Base-by-base conservation (phyloP, 208 protist genomes). In the Acanthamoeba lenticulata region DNA sequence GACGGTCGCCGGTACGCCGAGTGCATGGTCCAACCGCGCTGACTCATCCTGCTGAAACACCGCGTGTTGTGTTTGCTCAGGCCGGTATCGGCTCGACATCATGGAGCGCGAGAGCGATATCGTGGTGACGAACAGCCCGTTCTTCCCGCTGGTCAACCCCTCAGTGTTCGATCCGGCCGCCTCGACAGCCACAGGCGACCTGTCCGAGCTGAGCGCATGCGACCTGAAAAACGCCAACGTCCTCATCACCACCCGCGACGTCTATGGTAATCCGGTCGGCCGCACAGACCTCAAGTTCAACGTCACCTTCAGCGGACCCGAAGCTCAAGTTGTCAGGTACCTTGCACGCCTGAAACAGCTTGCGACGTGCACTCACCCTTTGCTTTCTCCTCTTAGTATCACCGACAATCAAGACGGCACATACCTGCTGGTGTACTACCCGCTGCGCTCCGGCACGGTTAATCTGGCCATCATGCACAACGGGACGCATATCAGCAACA, bases 361-460 rank as follows among this genome's bases (percentile, higher is more conserved):
- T 40, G 47, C 40, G 17, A 13, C n/a, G 15, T 79, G 6, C 49
- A 15, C 45, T 57, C 11, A 44, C 34, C 4, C 24, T 85, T 24
- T 27, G 9, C 7, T 7, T 44, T n/a, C 6, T 55, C 19, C 15
- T 24, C 34, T 90, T 52, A 92, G 57, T 6, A 34, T 92, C 57
- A 74, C 29, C 86, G 90, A 94, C 49, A 94, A 94, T 40, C 15
- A 32, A 0, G 38, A 94, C 32, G 90, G 90, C 83, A 86, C 90
- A 2, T 94, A 94, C 38, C 34, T 44, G n/a, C 19, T 94, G 32
- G 1, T 45, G 29, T 94, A 85, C 38, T 94, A 44, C 45, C 65
- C 90, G 6, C n/a, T 34, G 0, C 90, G 29, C 34, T 67, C 90
- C 45, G 90, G 90, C 1, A 34, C 29, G 19, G 92, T 86, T 24